Evolutionary conservation across 495 filamentous ascomycete genomes (phyloP), one percentile per base, ranked within the genome.

Genomic region (Penicillium crystallinum): DNA sequence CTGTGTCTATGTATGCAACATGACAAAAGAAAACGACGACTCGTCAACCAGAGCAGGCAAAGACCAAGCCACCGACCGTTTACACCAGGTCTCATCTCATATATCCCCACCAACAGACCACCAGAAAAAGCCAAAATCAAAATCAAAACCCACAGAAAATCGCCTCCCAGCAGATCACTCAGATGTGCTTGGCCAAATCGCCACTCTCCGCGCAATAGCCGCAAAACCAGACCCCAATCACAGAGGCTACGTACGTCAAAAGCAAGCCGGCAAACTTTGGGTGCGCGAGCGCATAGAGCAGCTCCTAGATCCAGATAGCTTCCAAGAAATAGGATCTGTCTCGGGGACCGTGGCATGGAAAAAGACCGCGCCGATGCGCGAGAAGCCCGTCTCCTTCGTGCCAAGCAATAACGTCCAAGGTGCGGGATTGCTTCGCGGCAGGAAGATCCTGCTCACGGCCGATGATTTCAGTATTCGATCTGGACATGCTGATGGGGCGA

Each of bases 241-340:
- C 53, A 70, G 76, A 43, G 81, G 81, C 14, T 84, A 83, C 46
- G 54, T 79, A 12, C 73, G 80, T 1, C 81, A 85, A 61, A 82
- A 83, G 46, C 70, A 81, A 69, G 76, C 80, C 2, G 82, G 82
- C 3, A 85, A 84, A 59, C 70, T 85, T n/a, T 84, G 81, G 81
- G 81, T 84, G 0, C 75, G 81, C 12, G 81, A 85, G 49, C 73
- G 81, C 1, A 76, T 85, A 15, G 71, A 81, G 11, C 58, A 70
- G 14, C 71, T 84, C 3, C 70, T 85, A 8, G 81, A 85, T 52
- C 59, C 59, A 17, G 71, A 69, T 19, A 77, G 64, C 31, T 82
- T 83, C 41, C 65, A 68, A 30, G 82, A 84, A 63, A 72, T 85
- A 5, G 81, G 82, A 1, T 81, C 77, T 21, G 69, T 82, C 0